These are phyloP conservation scores for Fusarium xyrophilum DNA, from an alignment of 2,329 filamentous ascomycete species.

Conservation along the genomic window DNA sequence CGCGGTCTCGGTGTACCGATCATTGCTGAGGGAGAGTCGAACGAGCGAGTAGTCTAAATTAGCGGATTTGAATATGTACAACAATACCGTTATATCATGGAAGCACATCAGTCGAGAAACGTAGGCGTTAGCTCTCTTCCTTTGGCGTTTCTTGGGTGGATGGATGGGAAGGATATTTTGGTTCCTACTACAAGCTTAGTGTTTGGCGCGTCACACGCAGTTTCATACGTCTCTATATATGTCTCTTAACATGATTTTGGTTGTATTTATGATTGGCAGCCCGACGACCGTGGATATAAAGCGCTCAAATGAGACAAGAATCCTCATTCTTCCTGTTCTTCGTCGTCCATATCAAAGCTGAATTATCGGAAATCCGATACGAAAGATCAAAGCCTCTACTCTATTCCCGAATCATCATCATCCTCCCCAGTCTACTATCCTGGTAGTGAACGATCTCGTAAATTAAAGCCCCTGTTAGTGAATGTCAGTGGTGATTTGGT, in stretches of 20 bases:
- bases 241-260: conserved; percentile 21
- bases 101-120: conserved; percentile 30
- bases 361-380: background rate
- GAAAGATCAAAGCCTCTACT: background rate
- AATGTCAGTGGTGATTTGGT: background rate
- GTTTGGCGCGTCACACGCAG: conserved; percentile 37
- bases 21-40: conserved; percentile 82
- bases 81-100: conserved; percentile 22
- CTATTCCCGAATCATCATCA: background rate
- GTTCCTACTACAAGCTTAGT: conserved; percentile 32
- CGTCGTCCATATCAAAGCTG: too few relatives aligned
- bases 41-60: conserved; percentile 74
- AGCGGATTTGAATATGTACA: conserved; percentile 24
- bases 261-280: background rate
- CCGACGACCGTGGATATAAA: background rate
- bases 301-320: background rate
- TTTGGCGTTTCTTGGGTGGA: conserved; percentile 29
- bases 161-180: conserved; percentile 22
- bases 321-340: background rate
- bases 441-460: background rate
- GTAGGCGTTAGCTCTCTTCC: conserved; percentile 19
- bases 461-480: conserved; percentile 21
- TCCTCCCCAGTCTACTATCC: background rate
- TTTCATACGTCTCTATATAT: conserved; percentile 34
- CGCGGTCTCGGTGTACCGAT: conserved; percentile 84